These are phyloP conservation scores for Skeletonema potamos DNA, from an alignment of 108 stramenopile species.

Conservation along the genomic window DNA sequence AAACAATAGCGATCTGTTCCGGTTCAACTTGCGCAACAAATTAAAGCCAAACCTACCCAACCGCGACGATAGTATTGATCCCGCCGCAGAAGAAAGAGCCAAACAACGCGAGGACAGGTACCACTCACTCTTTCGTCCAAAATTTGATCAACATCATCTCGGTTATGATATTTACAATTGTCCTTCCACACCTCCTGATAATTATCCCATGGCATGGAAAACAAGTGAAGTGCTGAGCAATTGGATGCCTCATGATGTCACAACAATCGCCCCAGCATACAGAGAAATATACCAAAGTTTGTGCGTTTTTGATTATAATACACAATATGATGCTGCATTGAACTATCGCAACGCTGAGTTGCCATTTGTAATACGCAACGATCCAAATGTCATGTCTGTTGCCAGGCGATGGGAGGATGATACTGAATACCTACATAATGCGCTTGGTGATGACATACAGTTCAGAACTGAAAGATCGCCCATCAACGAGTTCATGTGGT, in stretches of 20 bases:
- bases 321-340: conserved; percentile 37
- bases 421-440: conserved; percentile 47
- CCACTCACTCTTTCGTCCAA: conserved; percentile 18
- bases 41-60: not conserved
- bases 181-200: conserved; percentile 47
- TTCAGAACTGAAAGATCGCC: conserved; percentile 59
- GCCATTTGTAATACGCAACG: conserved; percentile 77
- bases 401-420: conserved; percentile 60
- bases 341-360: conserved; percentile 64
- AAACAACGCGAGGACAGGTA: not conserved
- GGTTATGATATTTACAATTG: conserved; percentile 66
- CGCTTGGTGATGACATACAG: conserved; percentile 18
- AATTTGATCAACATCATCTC: conserved; percentile 18
- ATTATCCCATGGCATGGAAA: conserved; percentile 66
- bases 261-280: conserved; percentile 36
- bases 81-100: not conserved
- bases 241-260: conserved; percentile 69
- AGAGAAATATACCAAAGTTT: conserved; percentile 63
- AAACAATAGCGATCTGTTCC: not conserved
- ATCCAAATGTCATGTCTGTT: conserved; percentile 59
- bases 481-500: conserved; percentile 87
- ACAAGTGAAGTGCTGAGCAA: conserved; percentile 53
- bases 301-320: conserved; percentile 58
- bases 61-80: not conserved
- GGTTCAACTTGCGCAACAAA: not conserved